These are phyloP conservation scores for Nakazawaea peltata DNA, from an alignment of 805 yeast species.

Conservation along the genomic window DNA sequence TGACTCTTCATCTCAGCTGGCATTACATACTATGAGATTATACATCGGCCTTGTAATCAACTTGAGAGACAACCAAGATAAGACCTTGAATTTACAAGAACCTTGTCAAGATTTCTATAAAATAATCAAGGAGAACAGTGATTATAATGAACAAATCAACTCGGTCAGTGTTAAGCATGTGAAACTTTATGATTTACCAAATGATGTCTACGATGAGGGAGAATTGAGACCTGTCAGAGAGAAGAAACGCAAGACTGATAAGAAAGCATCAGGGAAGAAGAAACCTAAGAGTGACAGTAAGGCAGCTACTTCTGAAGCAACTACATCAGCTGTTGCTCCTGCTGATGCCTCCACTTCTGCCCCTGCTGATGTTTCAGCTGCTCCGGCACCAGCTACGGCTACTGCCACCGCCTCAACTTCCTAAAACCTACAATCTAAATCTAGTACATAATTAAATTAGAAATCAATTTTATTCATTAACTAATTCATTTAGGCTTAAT, in stretches of 20 bases:
- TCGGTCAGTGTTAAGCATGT: slow-evolving; percentile 64
- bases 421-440: too few relatives aligned
- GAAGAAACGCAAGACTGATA: slow-evolving; percentile 35
- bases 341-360: too few relatives aligned
- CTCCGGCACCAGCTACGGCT: too few relatives aligned
- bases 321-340: too few relatives aligned
- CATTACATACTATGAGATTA: slow-evolving; percentile 61
- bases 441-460: too few relatives aligned
- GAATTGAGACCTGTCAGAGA: slow-evolving; percentile 67
- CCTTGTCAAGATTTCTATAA: slow-evolving; percentile 88
- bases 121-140: slow-evolving; percentile 66
- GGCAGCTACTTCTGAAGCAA: too few relatives aligned
- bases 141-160: slow-evolving; percentile 53
- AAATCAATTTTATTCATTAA: too few relatives aligned
- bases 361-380: too few relatives aligned
- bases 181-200: slow-evolving; percentile 74
- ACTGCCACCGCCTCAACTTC: too few relatives aligned
- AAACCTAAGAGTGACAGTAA: slow-evolving; percentile 17
- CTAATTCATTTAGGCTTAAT: slow-evolving; percentile 2
- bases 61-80: slow-evolving; percentile 39
- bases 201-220: slow-evolving; percentile 74
- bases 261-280: slow-evolving; percentile 22
- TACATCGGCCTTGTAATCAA: slow-evolving; percentile 70
- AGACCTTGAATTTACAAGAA: slow-evolving; percentile 73
- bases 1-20: slow-evolving; percentile 1